Conservation (phyloP, 2,329 filamentous ascomycete species). For the Microsporum audouinii region DNA sequence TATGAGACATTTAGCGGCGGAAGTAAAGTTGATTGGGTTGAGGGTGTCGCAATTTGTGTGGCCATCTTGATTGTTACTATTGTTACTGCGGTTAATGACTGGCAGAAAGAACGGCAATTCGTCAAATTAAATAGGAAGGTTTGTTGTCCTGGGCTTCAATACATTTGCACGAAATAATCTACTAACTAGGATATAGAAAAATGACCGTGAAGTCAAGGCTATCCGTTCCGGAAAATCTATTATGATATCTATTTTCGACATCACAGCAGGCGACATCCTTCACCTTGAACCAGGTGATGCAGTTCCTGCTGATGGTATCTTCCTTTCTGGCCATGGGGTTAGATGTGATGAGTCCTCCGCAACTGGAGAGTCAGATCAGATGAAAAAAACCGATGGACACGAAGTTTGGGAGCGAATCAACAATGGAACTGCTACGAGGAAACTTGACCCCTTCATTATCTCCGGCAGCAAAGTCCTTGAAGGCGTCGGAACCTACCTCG, state of each 20-base stretch:
- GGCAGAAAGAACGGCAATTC: conserved; percentile 57
- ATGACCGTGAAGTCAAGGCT: conserved; percentile 54
- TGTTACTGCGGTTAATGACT: conserved; percentile 54
- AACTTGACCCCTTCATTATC: conserved; percentile 62
- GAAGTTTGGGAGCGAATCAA: conserved; percentile 48
- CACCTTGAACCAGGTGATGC: conserved; percentile 59
- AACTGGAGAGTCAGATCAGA: conserved; percentile 61
- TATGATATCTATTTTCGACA: conserved; percentile 53
- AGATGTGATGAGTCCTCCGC: conserved; percentile 65
- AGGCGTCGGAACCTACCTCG: conserved; percentile 62
- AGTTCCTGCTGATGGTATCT: conserved; percentile 58
- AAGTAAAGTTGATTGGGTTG: conserved; percentile 51
- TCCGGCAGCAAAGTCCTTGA: conserved; percentile 71
- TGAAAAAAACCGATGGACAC: conserved; percentile 53
- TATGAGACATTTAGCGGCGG: conserved; percentile 51
- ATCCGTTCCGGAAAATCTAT: conserved; percentile 55
- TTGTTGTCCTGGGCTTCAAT: conserved; percentile 10
- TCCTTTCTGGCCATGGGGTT: conserved; percentile 54
- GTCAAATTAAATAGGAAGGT: conserved; percentile 46
- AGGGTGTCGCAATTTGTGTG: conserved; percentile 55
- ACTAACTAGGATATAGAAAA: conserved; percentile 38
- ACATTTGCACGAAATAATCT: background rate
- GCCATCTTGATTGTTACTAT: conserved; percentile 54
- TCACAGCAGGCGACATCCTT: conserved; percentile 59
- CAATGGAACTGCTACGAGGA: conserved; percentile 41